A percentile compares a stretch with the other conserved stretches of the same genome.
phyloP scores from a whole-genome alignment of 139 green algal genomes.

The Chlamydomonas applanata region DNA sequence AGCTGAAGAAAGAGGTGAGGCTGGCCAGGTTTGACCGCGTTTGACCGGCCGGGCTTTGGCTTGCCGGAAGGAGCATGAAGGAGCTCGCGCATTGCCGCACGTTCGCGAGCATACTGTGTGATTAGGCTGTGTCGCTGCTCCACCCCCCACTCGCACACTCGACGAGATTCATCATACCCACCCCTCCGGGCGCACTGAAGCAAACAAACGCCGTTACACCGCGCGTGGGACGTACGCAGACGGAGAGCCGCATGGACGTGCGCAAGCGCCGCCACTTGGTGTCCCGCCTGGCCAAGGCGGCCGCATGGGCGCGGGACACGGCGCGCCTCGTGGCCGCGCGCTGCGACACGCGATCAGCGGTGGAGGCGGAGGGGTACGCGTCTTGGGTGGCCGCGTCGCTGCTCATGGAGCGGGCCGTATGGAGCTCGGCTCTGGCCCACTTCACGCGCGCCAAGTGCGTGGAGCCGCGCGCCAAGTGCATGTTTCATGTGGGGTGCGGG shows the following conservation, averaged over 20 bases:
- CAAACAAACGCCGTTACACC: not conserved
- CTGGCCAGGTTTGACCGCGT: too few species aligned
- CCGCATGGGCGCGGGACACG: slow-evolving; percentile 1
- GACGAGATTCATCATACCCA: too few species aligned
- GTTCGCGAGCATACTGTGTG: too few species aligned
- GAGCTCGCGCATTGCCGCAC: too few species aligned
- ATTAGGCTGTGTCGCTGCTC: too few species aligned
- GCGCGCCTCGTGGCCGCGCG: slow-evolving; percentile 9
- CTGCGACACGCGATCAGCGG: slow-evolving; percentile 60
- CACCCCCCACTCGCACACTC: too few species aligned
- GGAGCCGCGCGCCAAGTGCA: too few species aligned
- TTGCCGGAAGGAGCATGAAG: too few species aligned
- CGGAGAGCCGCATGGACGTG: slow-evolving; percentile 11
- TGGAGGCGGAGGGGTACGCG: slow-evolving; percentile 88
- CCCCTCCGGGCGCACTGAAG: not conserved
- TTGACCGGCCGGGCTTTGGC: too few species aligned
- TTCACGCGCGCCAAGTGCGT: slow-evolving; percentile 70
- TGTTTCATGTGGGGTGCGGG: not conserved
- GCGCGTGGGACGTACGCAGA: not conserved
- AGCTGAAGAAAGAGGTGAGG: slow-evolving; percentile 78
- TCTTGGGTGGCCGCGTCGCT: slow-evolving; percentile 70
- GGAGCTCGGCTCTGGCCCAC: slow-evolving; percentile 63
- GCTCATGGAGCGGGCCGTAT: slow-evolving; percentile 79
- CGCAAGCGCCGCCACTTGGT: slow-evolving; percentile 72
- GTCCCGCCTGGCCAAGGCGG: slow-evolving; percentile 67